These are phyloP conservation scores for Cutaneotrichosporon arboriforme DNA, from an alignment of 1,284 basidiomycete species.

Conservation along the genomic window DNA sequence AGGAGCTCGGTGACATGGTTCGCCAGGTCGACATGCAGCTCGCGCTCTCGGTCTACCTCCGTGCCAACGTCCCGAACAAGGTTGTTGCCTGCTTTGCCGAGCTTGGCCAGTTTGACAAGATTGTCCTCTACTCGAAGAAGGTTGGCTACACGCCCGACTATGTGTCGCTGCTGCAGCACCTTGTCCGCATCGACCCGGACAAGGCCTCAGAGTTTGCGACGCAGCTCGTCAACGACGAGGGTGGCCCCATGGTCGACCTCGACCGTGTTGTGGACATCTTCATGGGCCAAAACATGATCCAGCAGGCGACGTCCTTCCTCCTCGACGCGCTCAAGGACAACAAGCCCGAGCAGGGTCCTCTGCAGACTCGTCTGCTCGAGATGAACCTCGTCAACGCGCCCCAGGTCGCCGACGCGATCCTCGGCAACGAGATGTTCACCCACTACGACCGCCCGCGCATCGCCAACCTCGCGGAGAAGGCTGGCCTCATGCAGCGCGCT, in stretches of 20 bases:
- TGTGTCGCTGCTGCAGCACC: conserved; percentile 88
- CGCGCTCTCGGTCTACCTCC: conserved; percentile 96
- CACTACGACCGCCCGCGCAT: conserved; percentile 96
- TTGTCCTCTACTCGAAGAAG: conserved; percentile 96
- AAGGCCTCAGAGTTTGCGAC: conserved; percentile 97
- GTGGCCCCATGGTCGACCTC: conserved; percentile 86
- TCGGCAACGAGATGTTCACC: conserved; percentile 98
- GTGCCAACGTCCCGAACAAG: conserved; percentile 98
- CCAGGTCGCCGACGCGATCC: conserved; percentile 97
- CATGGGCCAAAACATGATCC: conserved; percentile 99
- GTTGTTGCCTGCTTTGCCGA: conserved; percentile 99
- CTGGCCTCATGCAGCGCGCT: conserved; percentile 89
- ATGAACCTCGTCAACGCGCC: conserved; percentile 98
- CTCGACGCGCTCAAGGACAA: conserved; percentile 99
- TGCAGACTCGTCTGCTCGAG: conserved; percentile 94
- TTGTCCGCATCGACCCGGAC: conserved; percentile 94
- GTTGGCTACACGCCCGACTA: conserved; percentile 94
- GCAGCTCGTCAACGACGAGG: conserved; percentile 91
- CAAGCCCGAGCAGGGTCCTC: conserved; percentile 90
- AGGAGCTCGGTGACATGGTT: conserved; percentile 97
- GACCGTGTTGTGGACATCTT: conserved; percentile 97
- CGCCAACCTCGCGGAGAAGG: conserved; percentile 98
- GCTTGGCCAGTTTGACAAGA: conserved; percentile 98
- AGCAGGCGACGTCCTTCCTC: conserved; percentile 97
- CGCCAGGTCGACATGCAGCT: conserved; percentile 88